These are phyloP conservation scores for Hordeum marinum DNA, from an alignment of 176 grass and related monocot species.

Conservation along the genomic window DNA sequence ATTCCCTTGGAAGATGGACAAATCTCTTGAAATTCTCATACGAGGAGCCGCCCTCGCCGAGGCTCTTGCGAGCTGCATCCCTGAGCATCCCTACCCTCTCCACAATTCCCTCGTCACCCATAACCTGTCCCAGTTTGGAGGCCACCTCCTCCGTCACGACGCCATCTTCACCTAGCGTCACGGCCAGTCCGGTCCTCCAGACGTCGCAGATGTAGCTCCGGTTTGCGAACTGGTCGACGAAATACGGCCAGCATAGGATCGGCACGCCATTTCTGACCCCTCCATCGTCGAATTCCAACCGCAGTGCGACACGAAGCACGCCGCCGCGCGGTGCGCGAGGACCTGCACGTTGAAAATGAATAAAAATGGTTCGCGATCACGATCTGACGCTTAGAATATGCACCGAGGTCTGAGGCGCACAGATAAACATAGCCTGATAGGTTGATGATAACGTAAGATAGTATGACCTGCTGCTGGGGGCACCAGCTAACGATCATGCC, in stretches of 20 bases:
- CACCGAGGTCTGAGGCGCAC: neutral
- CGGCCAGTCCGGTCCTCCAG: neutral
- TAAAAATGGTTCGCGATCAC: neutral
- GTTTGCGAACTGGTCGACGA: slow-evolving; percentile 18
- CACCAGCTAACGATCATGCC: slow-evolving; percentile 48
- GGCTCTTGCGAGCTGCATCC: neutral
- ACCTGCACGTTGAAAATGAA: neutral
- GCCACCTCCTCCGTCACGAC: neutral
- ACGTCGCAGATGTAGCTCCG: slow-evolving; percentile 19
- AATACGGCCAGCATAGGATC: slow-evolving; percentile 44
- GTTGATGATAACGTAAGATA: neutral
- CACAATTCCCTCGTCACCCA: neutral
- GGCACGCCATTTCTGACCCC: slow-evolving; percentile 26
- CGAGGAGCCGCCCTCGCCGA: neutral
- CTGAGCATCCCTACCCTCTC: neutral
- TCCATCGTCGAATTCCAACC: slow-evolving; percentile 58
- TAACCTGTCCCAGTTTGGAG: neutral
- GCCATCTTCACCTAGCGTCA: neutral
- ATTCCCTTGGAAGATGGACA: neutral
- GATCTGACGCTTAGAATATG: neutral
- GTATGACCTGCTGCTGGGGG: slow-evolving; percentile 43
- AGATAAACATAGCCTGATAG: neutral
- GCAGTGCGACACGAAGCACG: slow-evolving; percentile 47
- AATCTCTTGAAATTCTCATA: neutral
- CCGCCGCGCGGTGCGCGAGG: slow-evolving; percentile 20